phyloP scores from a whole-genome alignment of 2,329 filamentous ascomycete species.

The Talaromyces atroroseus region DNA sequence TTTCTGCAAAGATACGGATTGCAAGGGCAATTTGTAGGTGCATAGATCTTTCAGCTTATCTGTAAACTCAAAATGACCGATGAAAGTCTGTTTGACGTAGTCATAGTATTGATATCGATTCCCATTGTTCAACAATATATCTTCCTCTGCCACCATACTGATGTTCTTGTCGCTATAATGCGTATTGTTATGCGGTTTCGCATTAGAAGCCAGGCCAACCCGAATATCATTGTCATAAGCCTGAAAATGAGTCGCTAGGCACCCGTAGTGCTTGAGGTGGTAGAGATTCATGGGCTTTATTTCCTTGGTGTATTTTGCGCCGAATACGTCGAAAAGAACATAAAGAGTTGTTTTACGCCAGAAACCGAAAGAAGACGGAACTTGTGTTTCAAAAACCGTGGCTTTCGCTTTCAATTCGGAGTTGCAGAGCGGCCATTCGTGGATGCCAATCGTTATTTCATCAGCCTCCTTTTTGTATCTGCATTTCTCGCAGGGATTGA shows the following conservation, averaged over 20 bases:
- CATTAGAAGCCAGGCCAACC: neutral
- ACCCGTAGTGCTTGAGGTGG: neutral
- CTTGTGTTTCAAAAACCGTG: neutral
- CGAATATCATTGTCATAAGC: neutral
- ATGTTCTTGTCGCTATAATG: neutral
- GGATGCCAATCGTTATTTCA: neutral
- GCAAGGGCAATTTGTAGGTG: neutral
- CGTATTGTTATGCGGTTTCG: neutral
- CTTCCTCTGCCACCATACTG: neutral
- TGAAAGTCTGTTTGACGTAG: neutral
- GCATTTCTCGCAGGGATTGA: neutral
- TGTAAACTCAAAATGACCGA: neutral
- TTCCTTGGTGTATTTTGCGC: neutral
- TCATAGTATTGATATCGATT: neutral
- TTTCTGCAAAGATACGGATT: neutral
- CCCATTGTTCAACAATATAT: neutral
- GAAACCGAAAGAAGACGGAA: neutral
- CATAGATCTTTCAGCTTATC: neutral
- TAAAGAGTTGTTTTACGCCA: slow-evolving; percentile 1
- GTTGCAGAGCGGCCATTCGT: slow-evolving; percentile 2
- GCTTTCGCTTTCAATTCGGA: neutral
- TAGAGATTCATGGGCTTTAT: neutral
- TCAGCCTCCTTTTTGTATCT: neutral
- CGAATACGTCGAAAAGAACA: neutral
- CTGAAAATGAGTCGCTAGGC: neutral